Base-by-base conservation (phyloP, 345 rosid genomes). In the Eucalyptus pauciflora region DNA sequence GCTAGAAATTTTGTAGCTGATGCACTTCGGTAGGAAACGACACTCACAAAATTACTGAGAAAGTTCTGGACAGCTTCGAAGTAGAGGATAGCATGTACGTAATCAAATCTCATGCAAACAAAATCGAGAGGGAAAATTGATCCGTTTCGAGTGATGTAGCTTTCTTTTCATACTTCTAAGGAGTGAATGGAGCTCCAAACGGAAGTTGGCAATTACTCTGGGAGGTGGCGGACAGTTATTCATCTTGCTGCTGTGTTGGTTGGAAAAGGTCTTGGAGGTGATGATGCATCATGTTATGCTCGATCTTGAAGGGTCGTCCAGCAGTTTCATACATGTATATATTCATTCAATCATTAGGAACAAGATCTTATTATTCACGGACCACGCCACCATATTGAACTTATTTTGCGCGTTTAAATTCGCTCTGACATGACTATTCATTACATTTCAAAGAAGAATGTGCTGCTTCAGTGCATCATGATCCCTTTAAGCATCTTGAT, bases 201-300 rank as follows among this genome's bases (percentile, higher is more conserved):
- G 0, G 24, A 20, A 41, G 48, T 11, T 0, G 5, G 48, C 14
- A 7, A 37, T 76, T 11, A 41, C 48, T 76, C 29, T 76, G 3
- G 3, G 27, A 20, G 85, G 29, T 76, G 45, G 85, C 16, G 48
- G 15, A 76, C 45, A 76, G 83, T 76, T 37, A 76, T 11, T 76
- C 85, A 41, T 76, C 85, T 41, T 76, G 29, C 48, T 76, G 85
- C 48, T 76, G 15, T 7, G 12, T 20, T 25, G 24, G 85, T 11
- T 41, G 48, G 48, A 10, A 11, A 20, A 76, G 85, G 85, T 76
- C 46, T 37, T 69, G 41, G 22, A 69, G n/a, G 31, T 25, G 81
- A 0, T 71, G 81, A 37, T 37, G 81, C 81, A 71, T 33, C 0
- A 31, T 31, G 79, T 31, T 9, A 71, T 71, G 25, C 81, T 71